phyloP scores from a whole-genome alignment of 192 early-diverging fungal species.

The Kappamyces sp. region DNA sequence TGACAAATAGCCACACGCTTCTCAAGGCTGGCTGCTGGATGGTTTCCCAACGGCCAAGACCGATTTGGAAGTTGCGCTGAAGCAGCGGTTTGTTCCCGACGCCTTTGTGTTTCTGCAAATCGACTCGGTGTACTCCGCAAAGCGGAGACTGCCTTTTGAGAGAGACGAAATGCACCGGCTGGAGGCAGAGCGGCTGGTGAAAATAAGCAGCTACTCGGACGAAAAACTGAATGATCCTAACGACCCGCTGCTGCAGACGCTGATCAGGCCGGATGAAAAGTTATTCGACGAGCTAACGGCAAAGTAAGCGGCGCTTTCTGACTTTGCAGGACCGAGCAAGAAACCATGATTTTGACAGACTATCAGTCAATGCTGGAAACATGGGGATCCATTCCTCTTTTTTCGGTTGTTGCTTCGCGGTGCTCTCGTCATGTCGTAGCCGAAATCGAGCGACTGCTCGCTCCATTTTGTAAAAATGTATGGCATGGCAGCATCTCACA shows the following conservation, averaged over 20 bases:
- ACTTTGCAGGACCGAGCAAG: slow-evolving; percentile 32
- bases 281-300: slow-evolving; percentile 24
- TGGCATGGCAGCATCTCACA: background rate
- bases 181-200: slow-evolving; percentile 16
- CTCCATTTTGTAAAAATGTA: slow-evolving; percentile 35
- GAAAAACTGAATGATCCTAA: background rate
- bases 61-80: slow-evolving; percentile 35
- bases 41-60: slow-evolving; percentile 41
- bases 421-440: slow-evolving; percentile 32
- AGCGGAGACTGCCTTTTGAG: slow-evolving; percentile 18
- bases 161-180: slow-evolving; percentile 2
- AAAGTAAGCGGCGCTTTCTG: slow-evolving; percentile 21
- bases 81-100: slow-evolving; percentile 34
- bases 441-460: slow-evolving; percentile 20
- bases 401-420: slow-evolving; percentile 33
- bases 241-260: background rate
- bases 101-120: slow-evolving; percentile 35
- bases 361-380: slow-evolving; percentile 24
- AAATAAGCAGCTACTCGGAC: slow-evolving; percentile 11
- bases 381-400: slow-evolving; percentile 24
- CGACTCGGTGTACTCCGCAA: slow-evolving; percentile 32
- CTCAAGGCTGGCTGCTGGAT: slow-evolving; percentile 44
- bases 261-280: slow-evolving; percentile 17
- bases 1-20: slow-evolving; percentile 34
- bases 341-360: slow-evolving; percentile 25